Evolutionary conservation across 2,329 filamentous ascomycete species (phyloP).

Genomic region (Fusarium xyrophilum): DNA sequence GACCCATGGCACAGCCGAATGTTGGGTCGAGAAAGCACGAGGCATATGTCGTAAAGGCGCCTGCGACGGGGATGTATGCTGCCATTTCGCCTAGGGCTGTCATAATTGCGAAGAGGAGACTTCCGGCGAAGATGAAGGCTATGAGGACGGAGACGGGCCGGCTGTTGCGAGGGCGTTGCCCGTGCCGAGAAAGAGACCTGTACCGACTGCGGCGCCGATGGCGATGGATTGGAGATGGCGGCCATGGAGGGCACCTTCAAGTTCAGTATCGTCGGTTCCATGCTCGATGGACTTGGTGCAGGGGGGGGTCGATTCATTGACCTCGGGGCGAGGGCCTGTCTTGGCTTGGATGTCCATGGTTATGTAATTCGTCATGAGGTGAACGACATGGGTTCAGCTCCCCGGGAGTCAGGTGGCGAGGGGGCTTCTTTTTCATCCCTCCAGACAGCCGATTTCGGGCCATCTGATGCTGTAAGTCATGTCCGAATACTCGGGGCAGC

Average conservation of each 20-base stretch:
- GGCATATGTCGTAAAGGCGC: constrained; percentile 61
- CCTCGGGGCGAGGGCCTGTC: not conserved
- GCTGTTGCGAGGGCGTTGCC: constrained; percentile 15
- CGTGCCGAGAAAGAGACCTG: constrained; percentile 63
- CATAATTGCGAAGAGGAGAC: constrained; percentile 16
- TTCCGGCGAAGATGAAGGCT: constrained; percentile 22
- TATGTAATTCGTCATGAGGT: not conserved
- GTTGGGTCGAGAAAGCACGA: constrained; percentile 61
- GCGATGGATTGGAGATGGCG: constrained; percentile 66
- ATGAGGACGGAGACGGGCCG: constrained; percentile 20
- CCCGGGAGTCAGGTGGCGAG: not conserved
- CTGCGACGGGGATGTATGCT: constrained; percentile 61
- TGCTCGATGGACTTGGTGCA: constrained; percentile 40
- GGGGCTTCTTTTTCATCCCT: not conserved
- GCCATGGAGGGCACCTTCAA: constrained; percentile 64
- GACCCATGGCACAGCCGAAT: constrained; percentile 63
- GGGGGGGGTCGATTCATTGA: constrained; percentile 10
- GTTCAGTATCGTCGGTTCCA: constrained; percentile 54
- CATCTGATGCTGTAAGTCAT: too few relatives aligned
- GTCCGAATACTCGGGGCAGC: not conserved
- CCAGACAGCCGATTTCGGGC: not conserved
- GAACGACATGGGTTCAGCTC: too few relatives aligned
- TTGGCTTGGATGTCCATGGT: constrained; percentile 26
- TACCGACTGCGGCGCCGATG: constrained; percentile 63
- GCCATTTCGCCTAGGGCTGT: constrained; percentile 60